Conservation (phyloP, 805 yeast species). For the Tetrapisispora nanseiensis region DNA sequence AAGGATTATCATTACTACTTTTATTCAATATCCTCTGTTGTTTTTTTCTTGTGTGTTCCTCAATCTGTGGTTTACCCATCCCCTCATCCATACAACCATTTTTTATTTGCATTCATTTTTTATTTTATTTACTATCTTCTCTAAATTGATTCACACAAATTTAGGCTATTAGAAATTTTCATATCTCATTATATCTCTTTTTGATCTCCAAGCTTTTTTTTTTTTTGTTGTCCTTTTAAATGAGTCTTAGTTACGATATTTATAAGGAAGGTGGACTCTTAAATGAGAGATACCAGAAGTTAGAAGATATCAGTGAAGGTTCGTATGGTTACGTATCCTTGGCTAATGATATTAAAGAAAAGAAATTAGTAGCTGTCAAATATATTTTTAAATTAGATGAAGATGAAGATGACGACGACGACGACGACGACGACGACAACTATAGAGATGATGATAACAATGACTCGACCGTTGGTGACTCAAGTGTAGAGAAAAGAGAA, state of each 20-base stretch:
- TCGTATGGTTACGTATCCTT: constrained; percentile 87
- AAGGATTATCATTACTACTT: no score
- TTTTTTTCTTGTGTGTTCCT: no score
- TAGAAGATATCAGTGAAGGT: constrained; percentile 78
- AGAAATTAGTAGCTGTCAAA: constrained; percentile 70
- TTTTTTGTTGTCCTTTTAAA: constrained; percentile 1
- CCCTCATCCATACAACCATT: no score
- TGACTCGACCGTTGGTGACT: constrained; percentile 14
- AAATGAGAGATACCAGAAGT: constrained; percentile 52
- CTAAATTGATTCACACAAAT: no score
- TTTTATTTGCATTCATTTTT: background rate
- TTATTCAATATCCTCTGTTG: no score
- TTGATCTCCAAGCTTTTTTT: background rate
- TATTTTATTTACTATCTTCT: no score
- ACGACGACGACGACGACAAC: constrained; percentile 12
- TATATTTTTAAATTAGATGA: constrained; percentile 57
- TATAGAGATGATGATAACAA: constrained; percentile 9
- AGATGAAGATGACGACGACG: constrained; percentile 25
- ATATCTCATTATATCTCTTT: no score
- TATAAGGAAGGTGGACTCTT: constrained; percentile 43
- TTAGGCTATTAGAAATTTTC: no score
- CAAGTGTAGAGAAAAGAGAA: constrained; percentile 17
- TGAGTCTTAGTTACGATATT: constrained; percentile 30
- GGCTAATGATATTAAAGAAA: constrained; percentile 54
- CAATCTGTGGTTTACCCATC: no score